These are phyloP conservation scores for Fusarium acutatum DNA, from an alignment of 2,329 filamentous ascomycete species.

Conservation along the genomic window DNA sequence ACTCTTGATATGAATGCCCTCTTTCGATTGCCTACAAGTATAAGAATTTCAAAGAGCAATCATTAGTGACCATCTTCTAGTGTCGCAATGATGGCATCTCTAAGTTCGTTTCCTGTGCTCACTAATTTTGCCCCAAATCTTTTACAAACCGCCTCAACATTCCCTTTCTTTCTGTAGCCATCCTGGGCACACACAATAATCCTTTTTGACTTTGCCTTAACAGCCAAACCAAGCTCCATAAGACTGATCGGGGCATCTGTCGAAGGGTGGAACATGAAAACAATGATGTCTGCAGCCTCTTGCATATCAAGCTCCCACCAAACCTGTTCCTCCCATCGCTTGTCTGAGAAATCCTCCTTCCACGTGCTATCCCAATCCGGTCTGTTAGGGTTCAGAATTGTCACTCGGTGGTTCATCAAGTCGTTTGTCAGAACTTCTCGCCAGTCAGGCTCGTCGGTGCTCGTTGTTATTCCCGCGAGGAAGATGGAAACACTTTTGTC, in stretches of 20 bases:
- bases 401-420: constrained; percentile 57
- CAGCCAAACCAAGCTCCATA: constrained; percentile 67
- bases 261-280: constrained; percentile 63
- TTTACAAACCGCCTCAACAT: constrained; percentile 66
- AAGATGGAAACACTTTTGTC: constrained; percentile 54
- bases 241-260: constrained; percentile 66
- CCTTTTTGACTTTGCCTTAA: constrained; percentile 53
- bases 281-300: constrained; percentile 61
- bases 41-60: background rate
- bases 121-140: constrained; percentile 52
- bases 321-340: constrained; percentile 62
- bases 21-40: background rate
- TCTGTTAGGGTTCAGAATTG: constrained; percentile 66
- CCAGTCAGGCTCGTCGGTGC: constrained; percentile 57
- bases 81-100: constrained; percentile 43
- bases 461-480: constrained; percentile 65
- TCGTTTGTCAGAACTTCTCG: constrained; percentile 53
- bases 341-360: constrained; percentile 57
- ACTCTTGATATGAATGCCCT: background rate
- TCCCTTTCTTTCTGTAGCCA: constrained; percentile 66
- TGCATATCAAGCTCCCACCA: constrained; percentile 69
- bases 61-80: background rate
- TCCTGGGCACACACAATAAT: constrained; percentile 62
- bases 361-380: constrained; percentile 64
- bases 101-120: constrained; percentile 52